Conservation (phyloP, 108 stramenopile genomes). For the Cyclotella cryptica region DNA sequence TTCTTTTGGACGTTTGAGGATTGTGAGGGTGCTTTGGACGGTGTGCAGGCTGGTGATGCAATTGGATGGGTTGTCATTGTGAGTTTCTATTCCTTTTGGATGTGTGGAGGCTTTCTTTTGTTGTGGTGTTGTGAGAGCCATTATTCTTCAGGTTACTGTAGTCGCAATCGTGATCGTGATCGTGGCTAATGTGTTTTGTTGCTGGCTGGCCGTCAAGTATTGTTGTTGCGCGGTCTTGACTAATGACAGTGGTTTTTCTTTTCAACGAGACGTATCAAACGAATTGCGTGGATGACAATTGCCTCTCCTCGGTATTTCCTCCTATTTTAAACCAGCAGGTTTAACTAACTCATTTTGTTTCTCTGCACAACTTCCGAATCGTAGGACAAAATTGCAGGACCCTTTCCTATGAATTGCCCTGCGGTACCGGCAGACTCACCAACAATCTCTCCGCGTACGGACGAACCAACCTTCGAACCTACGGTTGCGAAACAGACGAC, state of each 20-base stretch:
- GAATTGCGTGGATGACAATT: background rate
- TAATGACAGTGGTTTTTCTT: too few species aligned
- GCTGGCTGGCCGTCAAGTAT: too few species aligned
- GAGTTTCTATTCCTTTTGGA: conserved; percentile 17
- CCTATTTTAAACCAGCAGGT: background rate
- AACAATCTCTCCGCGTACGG: conserved; percentile 35
- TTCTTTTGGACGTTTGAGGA: conserved; percentile 45
- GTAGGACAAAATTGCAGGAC: conserved; percentile 25
- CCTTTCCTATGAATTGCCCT: conserved; percentile 38
- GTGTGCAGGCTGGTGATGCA: conserved; percentile 32
- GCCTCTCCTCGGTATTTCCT: background rate
- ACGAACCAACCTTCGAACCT: conserved; percentile 33
- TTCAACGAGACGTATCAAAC: background rate
- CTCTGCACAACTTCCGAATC: background rate
- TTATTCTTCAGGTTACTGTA: background rate
- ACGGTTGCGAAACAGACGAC: conserved; percentile 1
- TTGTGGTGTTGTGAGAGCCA: background rate
- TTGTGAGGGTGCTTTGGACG: conserved; percentile 6
- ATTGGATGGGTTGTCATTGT: conserved; percentile 54
- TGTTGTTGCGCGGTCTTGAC: too few species aligned
- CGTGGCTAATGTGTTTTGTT: too few species aligned
- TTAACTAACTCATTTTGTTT: background rate
- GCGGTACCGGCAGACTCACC: conserved; percentile 16
- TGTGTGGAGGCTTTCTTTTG: background rate
- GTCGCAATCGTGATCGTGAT: too few species aligned